Conservation (phyloP, 805 yeast genomes). For the Wickerhamiella lipophila region DNA sequence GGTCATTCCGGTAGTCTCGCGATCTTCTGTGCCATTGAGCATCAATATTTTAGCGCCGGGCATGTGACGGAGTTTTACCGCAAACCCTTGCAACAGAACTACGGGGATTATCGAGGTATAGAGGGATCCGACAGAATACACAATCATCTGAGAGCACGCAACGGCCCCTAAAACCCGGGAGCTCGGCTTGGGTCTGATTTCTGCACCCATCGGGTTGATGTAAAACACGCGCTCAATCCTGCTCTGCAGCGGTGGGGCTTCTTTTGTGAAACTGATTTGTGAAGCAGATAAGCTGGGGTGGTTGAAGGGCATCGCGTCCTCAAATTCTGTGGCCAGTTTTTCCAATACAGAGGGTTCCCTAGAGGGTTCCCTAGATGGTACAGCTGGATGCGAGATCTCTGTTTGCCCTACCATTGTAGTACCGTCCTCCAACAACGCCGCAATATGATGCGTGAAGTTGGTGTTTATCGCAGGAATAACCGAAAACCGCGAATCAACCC, state of each 20-base stretch:
- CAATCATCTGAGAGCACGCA: conserved; percentile 37
- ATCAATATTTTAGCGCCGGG: conserved; percentile 37
- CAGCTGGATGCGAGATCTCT: conserved; percentile 78
- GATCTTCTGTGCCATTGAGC: conserved; percentile 60
- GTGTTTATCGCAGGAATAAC: conserved; percentile 77
- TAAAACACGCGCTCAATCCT: conserved; percentile 65
- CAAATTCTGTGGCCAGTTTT: conserved; percentile 17
- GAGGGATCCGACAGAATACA: conserved; percentile 76
- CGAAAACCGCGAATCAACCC: conserved; percentile 38
- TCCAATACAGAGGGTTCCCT: conserved; percentile 1
- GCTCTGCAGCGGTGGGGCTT: conserved; percentile 50
- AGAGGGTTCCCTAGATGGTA: neutral
- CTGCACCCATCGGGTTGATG: conserved; percentile 79
- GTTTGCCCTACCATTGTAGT: conserved; percentile 76
- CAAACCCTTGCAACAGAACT: conserved; percentile 53
- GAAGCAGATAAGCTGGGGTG: conserved; percentile 68
- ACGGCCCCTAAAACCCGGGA: conserved; percentile 44
- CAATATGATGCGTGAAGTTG: conserved; percentile 73
- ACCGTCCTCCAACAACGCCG: conserved; percentile 62
- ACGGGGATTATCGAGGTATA: conserved; percentile 83
- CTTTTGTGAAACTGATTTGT: conserved; percentile 60
- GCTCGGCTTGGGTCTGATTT: conserved; percentile 64
- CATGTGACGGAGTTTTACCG: conserved; percentile 30
- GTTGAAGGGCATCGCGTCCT: conserved; percentile 57
- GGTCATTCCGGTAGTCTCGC: conserved; percentile 63